A percentile compares a stretch with the other conserved stretches of the same genome.
Evolutionary conservation across 768 basidiomycete genomes (phyloP).

Genomic region (Suillus subalutaceus): DNA sequence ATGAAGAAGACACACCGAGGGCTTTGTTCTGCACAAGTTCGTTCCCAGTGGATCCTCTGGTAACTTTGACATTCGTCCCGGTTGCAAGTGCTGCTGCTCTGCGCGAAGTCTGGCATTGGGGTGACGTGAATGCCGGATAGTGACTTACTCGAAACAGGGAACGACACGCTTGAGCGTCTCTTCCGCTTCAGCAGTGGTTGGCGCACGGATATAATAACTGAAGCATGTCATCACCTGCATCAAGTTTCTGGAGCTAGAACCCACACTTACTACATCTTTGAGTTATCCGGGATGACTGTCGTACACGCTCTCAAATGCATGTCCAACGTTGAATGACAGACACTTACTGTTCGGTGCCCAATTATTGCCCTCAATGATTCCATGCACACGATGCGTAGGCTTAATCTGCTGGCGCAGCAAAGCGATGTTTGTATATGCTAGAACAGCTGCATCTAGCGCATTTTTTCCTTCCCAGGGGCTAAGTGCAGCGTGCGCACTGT

Average conservation of each 20-base stretch:
- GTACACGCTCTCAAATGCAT: conserved; percentile 5
- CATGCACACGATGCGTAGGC: conserved; percentile 79
- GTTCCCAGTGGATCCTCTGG: conserved; percentile 36
- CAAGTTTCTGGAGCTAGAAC: neutral
- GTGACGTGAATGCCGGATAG: neutral
- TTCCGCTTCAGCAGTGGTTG: conserved; percentile 62
- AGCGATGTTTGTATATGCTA: conserved; percentile 80
- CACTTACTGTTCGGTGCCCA: conserved; percentile 72
- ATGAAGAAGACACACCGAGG: conserved; percentile 45
- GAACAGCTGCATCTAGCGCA: conserved; percentile 84
- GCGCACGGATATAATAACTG: conserved; percentile 77
- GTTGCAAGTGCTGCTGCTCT: conserved; percentile 74
- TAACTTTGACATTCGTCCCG: conserved; percentile 55
- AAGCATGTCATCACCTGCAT: neutral
- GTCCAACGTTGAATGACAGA: neutral
- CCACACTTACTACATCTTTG: conserved; percentile 61
- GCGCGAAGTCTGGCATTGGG: neutral
- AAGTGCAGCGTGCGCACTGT: conserved; percentile 74
- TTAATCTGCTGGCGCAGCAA: conserved; percentile 81
- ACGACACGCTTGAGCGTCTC: conserved; percentile 60
- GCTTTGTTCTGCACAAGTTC: conserved; percentile 73
- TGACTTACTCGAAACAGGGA: conserved; percentile 71
- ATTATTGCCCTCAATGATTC: conserved; percentile 73
- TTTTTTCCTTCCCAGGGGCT: conserved; percentile 88
- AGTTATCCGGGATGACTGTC: conserved; percentile 82